phyloP scores from a whole-genome alignment of 1,284 basidiomycete genomes.

The Apiotrichum sp. region DNA sequence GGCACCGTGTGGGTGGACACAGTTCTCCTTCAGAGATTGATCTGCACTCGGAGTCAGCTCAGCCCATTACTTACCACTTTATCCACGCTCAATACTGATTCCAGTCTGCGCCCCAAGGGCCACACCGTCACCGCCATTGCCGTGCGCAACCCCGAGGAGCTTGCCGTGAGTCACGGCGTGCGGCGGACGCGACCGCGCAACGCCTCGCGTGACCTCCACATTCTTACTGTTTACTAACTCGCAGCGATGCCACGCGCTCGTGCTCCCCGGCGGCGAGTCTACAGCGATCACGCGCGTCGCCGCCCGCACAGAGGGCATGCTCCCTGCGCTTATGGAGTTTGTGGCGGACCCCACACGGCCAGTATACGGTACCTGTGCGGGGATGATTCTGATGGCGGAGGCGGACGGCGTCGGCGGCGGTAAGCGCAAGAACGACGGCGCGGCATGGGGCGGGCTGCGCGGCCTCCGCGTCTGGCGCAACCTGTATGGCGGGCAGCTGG shows the following conservation, averaged over 20 bases:
- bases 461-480: conserved; percentile 78
- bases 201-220: too few species aligned
- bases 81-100: not conserved
- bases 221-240: not conserved
- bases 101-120: conserved; percentile 23
- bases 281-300: conserved; percentile 82
- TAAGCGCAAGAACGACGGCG: conserved; percentile 50
- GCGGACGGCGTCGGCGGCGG: conserved; percentile 59
- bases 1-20: not conserved
- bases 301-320: conserved; percentile 67
- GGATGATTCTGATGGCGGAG: conserved; percentile 81
- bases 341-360: conserved; percentile 56
- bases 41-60: too few species aligned
- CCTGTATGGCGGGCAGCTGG: conserved; percentile 62
- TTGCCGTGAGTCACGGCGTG: conserved; percentile 46
- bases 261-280: conserved; percentile 89
- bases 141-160: conserved; percentile 70
- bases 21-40: too few species aligned
- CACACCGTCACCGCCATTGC: conserved; percentile 45
- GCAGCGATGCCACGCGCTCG: conserved; percentile 67
- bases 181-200: too few species aligned
- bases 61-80: too few species aligned
- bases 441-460: conserved; percentile 61
- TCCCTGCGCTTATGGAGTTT: conserved; percentile 73
- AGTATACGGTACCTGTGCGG: conserved; percentile 95